phyloP scores from a whole-genome alignment of 768 basidiomycete genomes.

The Wakefieldia striispora region DNA sequence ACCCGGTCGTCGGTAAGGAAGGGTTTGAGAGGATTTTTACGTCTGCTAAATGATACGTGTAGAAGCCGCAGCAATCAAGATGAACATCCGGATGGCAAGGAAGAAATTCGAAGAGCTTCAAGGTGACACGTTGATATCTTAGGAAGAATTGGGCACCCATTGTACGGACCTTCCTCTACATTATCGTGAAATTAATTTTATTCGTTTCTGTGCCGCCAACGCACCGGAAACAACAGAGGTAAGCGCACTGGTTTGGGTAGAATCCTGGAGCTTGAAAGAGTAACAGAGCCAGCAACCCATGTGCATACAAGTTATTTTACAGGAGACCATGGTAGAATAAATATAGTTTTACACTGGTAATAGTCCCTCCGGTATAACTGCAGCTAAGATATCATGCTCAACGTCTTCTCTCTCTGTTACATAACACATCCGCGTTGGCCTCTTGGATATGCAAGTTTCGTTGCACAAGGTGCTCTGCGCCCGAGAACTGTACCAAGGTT shows the following conservation, averaged over 20 bases:
- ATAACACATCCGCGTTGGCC: slow-evolving; percentile 51
- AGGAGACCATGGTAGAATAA: background rate
- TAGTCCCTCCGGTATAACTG: slow-evolving; percentile 6
- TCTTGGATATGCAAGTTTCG: slow-evolving; percentile 33
- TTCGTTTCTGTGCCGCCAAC: background rate
- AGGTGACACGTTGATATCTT: slow-evolving; percentile 54
- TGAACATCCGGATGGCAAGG: slow-evolving; percentile 86
- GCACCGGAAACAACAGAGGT: background rate
- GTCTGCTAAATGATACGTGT: slow-evolving; percentile 5
- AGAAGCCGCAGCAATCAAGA: slow-evolving; percentile 86
- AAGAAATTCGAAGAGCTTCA: slow-evolving; percentile 89
- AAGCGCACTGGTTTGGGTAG: background rate
- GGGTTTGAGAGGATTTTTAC: background rate
- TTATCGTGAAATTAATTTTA: too few species aligned
- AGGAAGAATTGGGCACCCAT: background rate
- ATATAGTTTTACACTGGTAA: background rate
- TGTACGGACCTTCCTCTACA: too few species aligned
- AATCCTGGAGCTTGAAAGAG: background rate
- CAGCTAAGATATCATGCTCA: slow-evolving; percentile 10
- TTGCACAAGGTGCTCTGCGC: slow-evolving; percentile 49
- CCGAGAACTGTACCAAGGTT: slow-evolving; percentile 51
- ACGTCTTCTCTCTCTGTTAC: slow-evolving; percentile 1
- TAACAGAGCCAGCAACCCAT: background rate
- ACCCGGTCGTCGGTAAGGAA: slow-evolving; percentile 78
- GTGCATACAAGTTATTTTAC: too few species aligned